A percentile compares a stretch with the other conserved stretches of the same genome.
Evolutionary conservation across 2,329 filamentous ascomycete genomes (phyloP).

Genomic region (Paraphoma chrysanthemicola): DNA sequence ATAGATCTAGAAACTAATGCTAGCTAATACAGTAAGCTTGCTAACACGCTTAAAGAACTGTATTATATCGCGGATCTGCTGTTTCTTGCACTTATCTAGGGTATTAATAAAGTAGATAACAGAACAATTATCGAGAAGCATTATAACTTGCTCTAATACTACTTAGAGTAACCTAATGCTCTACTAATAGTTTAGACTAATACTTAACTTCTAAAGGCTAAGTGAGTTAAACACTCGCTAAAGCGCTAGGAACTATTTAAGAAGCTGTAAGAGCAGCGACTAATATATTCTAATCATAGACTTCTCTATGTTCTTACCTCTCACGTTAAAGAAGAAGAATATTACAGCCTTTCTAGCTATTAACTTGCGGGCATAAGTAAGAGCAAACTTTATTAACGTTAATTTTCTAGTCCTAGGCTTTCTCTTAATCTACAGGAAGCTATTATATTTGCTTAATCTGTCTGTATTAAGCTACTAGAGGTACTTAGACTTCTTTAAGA

Average conservation of each 20-base stretch:
- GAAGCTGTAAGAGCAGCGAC: conserved; percentile 35
- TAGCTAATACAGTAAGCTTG: conserved; percentile 21
- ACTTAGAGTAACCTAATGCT: conserved; percentile 13
- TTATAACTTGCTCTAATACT: conserved; percentile 26
- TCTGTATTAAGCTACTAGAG: conserved; percentile 47
- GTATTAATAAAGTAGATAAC: conserved; percentile 51
- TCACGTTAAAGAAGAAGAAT: conserved; percentile 38
- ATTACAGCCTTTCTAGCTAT: conserved; percentile 9
- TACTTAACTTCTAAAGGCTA: conserved; percentile 2
- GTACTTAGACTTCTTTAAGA: no score
- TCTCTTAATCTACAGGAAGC: conserved; percentile 58
- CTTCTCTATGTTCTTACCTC: conserved; percentile 27
- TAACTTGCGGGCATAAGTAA: conserved; percentile 6
- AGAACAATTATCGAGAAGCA: conserved; percentile 10
- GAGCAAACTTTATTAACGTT: conserved; percentile 49
- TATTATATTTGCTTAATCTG: conserved; percentile 39
- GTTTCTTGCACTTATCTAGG: conserved; percentile 58
- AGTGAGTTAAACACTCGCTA: conserved; percentile 10
- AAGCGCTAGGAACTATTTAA: conserved; percentile 17
- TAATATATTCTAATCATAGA: conserved; percentile 30
- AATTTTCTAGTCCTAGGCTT: conserved; percentile 51
- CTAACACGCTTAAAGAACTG: conserved; percentile 52
- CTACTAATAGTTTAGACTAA: conserved; percentile 24
- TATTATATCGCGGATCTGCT: conserved; percentile 54
- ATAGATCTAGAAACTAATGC: conserved; percentile 26